Percentiles rank a stretch among this genome's conserved stretches.
Conservation (phyloP, 306 rosid genomes). For the Begonia masoniana region DNA sequence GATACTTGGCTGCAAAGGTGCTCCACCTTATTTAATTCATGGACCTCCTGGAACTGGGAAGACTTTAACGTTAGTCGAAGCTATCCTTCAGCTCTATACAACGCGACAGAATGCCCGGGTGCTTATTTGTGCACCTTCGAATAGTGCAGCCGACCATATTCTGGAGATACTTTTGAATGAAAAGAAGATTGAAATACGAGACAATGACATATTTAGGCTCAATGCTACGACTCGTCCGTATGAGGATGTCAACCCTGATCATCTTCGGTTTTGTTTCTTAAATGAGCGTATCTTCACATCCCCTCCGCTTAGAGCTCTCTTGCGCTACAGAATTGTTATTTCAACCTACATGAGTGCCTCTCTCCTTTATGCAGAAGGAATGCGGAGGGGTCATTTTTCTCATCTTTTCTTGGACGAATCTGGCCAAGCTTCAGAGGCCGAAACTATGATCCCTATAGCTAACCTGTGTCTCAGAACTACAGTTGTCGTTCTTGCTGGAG, state of each 20-base stretch:
- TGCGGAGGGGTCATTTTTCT: constrained; percentile 65
- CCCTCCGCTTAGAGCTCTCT: constrained; percentile 46
- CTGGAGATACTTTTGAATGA: constrained; percentile 51
- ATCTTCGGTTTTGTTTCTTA: constrained; percentile 49
- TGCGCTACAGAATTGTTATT: constrained; percentile 46
- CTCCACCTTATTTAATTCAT: constrained; percentile 70
- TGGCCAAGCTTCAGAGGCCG: constrained; percentile 98
- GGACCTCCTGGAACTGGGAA: constrained; percentile 98
- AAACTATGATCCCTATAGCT: constrained; percentile 69
- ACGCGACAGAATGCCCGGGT: constrained; percentile 31
- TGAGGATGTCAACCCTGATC: constrained; percentile 57
- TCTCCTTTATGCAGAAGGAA: constrained; percentile 56
- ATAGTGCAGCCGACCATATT: constrained; percentile 76
- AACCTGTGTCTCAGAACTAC: constrained; percentile 47
- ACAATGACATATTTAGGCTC: constrained; percentile 65
- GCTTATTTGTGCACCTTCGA: constrained; percentile 84
- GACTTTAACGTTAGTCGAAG: constrained; percentile 66
- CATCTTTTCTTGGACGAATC: constrained; percentile 95
- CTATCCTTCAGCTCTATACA: constrained; percentile 62
- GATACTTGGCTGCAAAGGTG: constrained; percentile 76
- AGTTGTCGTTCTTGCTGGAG: constrained; percentile 91
- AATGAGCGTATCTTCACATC: constrained; percentile 50
- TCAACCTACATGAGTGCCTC: constrained; percentile 74
- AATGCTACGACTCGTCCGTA: constrained; percentile 55
- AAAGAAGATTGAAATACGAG: constrained; percentile 21